Evolutionary conservation across 2,329 filamentous ascomycete genomes (phyloP).

Genomic region (Drechmeria coniospora): DNA sequence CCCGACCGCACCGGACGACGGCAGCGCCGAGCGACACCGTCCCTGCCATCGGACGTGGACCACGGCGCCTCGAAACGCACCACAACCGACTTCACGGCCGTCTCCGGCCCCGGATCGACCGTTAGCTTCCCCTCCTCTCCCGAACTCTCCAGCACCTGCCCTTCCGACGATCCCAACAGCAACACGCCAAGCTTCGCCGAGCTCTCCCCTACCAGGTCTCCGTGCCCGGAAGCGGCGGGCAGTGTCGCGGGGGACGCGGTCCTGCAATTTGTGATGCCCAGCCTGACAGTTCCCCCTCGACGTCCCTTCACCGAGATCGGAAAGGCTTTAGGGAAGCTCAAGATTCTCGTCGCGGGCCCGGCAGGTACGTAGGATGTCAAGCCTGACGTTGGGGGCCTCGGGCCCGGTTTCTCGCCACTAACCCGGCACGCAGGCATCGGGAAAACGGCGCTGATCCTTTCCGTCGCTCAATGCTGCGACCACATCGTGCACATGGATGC

Average conservation of each 20-base stretch:
- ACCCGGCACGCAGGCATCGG: conserved; percentile 67
- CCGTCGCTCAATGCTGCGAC: conserved; percentile 71
- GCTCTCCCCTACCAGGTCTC: conserved; percentile 7
- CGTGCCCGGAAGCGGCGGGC: conserved; percentile 6
- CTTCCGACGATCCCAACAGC: conserved; percentile 15
- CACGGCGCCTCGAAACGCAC: conserved; percentile 11
- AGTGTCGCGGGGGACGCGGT: conserved; percentile 12
- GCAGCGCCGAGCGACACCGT: conserved; percentile 1
- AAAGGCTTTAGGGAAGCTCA: conserved; percentile 69
- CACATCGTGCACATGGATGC: conserved; percentile 91
- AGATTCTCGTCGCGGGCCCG: conserved; percentile 73
- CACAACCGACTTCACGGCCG: conserved; percentile 11
- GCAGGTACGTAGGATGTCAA: conserved; percentile 53
- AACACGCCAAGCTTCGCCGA: conserved; percentile 9
- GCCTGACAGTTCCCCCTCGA: conserved; percentile 76
- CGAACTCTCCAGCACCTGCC: conserved; percentile 30
- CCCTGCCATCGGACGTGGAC: conserved; percentile 4
- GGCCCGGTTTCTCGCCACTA: no score
- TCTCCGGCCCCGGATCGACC: conserved; percentile 14
- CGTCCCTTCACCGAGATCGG: conserved; percentile 82
- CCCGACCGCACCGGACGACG: not conserved
- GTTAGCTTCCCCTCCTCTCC: conserved; percentile 37
- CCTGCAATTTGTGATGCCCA: conserved; percentile 94
- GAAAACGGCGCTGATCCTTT: conserved; percentile 79
- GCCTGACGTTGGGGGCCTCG: no score